Evolutionary conservation across 2,329 filamentous ascomycete species (phyloP).

Genomic region (Leptographium galeiforme): DNA sequence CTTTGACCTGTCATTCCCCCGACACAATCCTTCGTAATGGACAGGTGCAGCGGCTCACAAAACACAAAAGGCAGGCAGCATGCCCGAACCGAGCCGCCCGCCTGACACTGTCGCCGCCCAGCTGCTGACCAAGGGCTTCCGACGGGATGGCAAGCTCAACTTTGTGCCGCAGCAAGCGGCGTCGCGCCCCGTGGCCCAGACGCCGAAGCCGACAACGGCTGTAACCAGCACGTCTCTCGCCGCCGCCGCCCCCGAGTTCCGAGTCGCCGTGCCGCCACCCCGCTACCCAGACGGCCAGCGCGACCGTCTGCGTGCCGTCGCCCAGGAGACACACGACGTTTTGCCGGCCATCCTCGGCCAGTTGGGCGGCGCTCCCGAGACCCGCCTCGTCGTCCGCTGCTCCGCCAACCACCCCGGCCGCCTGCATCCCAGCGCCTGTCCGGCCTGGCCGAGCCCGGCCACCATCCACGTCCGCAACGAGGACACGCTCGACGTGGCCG

Average conservation of each 20-base stretch:
- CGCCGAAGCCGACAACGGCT: neutral
- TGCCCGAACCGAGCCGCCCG: too few relatives aligned
- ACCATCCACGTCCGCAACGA: conserved; percentile 38
- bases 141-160: neutral
- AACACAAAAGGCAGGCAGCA: too few relatives aligned
- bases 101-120: too few relatives aligned
- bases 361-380: conserved; percentile 23
- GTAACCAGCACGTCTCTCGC: neutral
- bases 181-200: neutral
- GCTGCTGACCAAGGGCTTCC: neutral
- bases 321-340: conserved; percentile 31
- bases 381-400: conserved; percentile 24
- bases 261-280: neutral
- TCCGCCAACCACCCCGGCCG: conserved; percentile 11
- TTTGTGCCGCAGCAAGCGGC: neutral
- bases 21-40: too few relatives aligned
- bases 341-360: conserved; percentile 33
- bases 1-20: too few relatives aligned
- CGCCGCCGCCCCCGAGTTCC: neutral
- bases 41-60: too few relatives aligned
- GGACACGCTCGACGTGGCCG: conserved; percentile 44
- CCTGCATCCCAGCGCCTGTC: conserved; percentile 29
- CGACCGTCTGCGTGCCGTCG: conserved; percentile 22
- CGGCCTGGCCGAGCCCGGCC: conserved; percentile 19
- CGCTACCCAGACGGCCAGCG: neutral